Percentiles rank a stretch among this genome's conserved stretches.
Conservation (phyloP, 2,329 filamentous ascomycete species). For the Penicillium sp. region DNA sequence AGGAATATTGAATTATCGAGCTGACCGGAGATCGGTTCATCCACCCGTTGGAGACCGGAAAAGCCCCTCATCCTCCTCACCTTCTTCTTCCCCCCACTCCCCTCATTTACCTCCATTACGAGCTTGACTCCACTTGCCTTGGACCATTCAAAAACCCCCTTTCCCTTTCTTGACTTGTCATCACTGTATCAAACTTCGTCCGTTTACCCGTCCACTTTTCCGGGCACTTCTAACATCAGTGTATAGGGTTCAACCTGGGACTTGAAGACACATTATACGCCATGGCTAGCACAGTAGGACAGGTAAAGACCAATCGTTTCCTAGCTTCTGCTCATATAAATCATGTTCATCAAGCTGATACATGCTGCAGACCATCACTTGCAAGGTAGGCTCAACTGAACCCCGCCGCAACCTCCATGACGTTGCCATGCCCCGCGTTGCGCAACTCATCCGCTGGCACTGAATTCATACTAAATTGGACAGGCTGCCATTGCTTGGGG, state of each 20-base stretch:
- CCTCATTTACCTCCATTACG: constrained; percentile 8
- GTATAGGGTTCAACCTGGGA: background rate
- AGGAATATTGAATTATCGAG: too few species aligned
- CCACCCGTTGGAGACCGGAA: constrained; percentile 11
- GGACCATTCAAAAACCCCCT: constrained; percentile 17
- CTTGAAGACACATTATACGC: constrained; percentile 16
- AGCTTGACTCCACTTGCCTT: constrained; percentile 9
- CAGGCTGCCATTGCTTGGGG: constrained; percentile 95
- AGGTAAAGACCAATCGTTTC: constrained; percentile 36
- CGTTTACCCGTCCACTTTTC: constrained; percentile 4
- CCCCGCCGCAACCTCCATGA: constrained; percentile 12
- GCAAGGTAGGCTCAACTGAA: constrained; percentile 54
- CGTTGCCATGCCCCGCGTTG: constrained; percentile 8
- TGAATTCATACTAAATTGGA: constrained; percentile 16
- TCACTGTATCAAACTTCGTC: constrained; percentile 12
- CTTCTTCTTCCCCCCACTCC: constrained; percentile 14
- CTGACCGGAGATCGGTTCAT: constrained; percentile 1
- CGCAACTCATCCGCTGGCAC: background rate
- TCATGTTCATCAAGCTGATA: background rate
- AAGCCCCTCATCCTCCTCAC: constrained; percentile 11
- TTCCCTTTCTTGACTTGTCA: constrained; percentile 10
- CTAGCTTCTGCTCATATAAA: background rate
- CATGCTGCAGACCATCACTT: constrained; percentile 70
- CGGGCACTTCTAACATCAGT: background rate
- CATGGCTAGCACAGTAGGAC: constrained; percentile 54